Base-by-base conservation (phyloP, 1,139 yeast species). In the Yamadazyma triangularis region DNA sequence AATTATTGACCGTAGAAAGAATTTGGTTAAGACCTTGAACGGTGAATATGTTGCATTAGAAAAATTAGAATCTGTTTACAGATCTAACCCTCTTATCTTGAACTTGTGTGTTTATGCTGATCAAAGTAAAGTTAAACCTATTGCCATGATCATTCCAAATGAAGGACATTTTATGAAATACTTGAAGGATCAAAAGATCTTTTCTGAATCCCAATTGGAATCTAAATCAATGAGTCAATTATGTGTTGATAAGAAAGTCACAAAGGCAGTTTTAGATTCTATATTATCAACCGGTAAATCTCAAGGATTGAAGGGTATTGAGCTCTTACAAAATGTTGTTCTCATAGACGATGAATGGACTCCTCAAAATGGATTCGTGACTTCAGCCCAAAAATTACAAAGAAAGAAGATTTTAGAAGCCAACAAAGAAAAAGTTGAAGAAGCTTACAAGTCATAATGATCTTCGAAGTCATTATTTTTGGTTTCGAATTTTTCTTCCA, bases 1-100 rank as follows among this genome's bases (percentile, higher is more conserved):
- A 52, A 71, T 93, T 43, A 84, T 93, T 57, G 99, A 93, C 64
- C 85, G 99, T 60, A 85, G 79, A 70, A 93, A 93, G 79, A 93
- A 93, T 58, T 71, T 93, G 59, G 95, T 93, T 48, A 93, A 93
- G 73, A 93, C 98, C 13, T 70, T 77, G 52, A 89, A 91, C 53
- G 99, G 99, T 61, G 98, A 93, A 65, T 93, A 93, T 61, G 86
- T 93, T 60, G 98, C 98, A 11, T 72, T 93, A 48, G 99, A 93
- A 64, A 89, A 87, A 61, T 68, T 91, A 46, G 97, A 89, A 61
- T 70, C 87, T 19, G 62, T 71, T 28, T 93, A 93, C 70, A 79
- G 98, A 60, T 82, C 96, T 16, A 85, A 85, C 59, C 64, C 77
- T 26, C 69, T 71, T 43, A 91, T 91, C 23, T 62, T 67, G 37